Conservation (phyloP, 2,329 filamentous ascomycete species). For the Nemania diffusa region DNA sequence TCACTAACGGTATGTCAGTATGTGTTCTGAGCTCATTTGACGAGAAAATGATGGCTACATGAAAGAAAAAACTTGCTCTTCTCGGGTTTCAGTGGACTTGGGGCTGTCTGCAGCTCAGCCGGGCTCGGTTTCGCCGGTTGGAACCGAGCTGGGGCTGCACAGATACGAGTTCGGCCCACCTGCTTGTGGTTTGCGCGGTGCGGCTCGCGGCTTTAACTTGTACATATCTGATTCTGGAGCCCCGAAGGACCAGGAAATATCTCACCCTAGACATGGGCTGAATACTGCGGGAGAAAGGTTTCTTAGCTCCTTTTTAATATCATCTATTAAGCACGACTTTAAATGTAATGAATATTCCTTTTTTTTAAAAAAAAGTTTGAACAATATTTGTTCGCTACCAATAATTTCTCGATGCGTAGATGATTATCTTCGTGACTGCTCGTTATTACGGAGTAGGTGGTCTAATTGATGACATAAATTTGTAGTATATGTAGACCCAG, state of each 20-base stretch:
- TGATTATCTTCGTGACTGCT: background rate
- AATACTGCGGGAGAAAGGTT: constrained; percentile 7
- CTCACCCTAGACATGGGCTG: constrained; percentile 6
- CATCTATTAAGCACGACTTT: constrained; percentile 9
- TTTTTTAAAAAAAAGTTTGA: background rate
- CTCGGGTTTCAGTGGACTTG: background rate
- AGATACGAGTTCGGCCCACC: constrained; percentile 3
- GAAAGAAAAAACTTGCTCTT: background rate
- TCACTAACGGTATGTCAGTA: constrained; percentile 29
- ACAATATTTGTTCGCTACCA: too few species aligned
- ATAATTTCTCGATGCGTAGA: too few species aligned
- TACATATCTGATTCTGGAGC: constrained; percentile 39
- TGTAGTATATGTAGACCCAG: constrained; percentile 14
- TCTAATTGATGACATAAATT: background rate
- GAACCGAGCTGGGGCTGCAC: constrained; percentile 6
- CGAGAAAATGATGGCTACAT: constrained; percentile 15
- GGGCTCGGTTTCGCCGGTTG: background rate
- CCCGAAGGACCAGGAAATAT: constrained; percentile 27
- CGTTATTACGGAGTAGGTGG: background rate
- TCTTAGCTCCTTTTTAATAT: constrained; percentile 29
- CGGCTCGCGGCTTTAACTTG: constrained; percentile 29
- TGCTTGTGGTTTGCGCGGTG: constrained; percentile 13
- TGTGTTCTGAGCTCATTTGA: constrained; percentile 29
- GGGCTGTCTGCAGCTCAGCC: background rate
- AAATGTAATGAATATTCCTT: constrained; percentile 26